Percentiles rank a stretch among this genome's conserved stretches.
phyloP scores from a whole-genome alignment of 306 rosid species.

The Mucuna pruriens region DNA sequence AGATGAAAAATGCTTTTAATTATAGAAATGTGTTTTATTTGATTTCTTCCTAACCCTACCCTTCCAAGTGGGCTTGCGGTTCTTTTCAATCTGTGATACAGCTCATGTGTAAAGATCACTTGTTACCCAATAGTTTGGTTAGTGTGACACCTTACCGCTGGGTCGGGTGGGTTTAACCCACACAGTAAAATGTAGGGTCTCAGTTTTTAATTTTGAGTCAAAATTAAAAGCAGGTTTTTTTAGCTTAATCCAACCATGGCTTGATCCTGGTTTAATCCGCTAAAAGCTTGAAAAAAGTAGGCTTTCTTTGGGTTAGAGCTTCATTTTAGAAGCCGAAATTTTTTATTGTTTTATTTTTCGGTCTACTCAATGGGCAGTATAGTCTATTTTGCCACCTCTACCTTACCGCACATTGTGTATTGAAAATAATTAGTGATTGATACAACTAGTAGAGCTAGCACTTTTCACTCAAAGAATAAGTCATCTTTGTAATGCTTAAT shows the following conservation, averaged over 20 bases:
- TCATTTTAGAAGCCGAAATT: too few relatives aligned
- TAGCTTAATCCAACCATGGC: too few relatives aligned
- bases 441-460: constrained; percentile 7
- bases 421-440: neutral
- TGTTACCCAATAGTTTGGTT: constrained; percentile 2
- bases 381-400: too few relatives aligned
- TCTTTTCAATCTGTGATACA: constrained; percentile 3
- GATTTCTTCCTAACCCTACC: neutral
- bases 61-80: constrained; percentile 4
- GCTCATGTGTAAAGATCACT: neutral
- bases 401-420: neutral
- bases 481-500: neutral
- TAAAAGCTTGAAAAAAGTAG: too few relatives aligned
- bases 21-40: neutral
- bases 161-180: too few relatives aligned
- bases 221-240: too few relatives aligned
- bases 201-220: too few relatives aligned
- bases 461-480: neutral
- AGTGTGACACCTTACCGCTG: neutral
- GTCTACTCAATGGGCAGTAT: too few relatives aligned
- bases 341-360: too few relatives aligned
- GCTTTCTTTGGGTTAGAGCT: too few relatives aligned
- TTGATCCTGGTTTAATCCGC: too few relatives aligned
- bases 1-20: neutral
- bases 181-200: too few relatives aligned